Evolutionary conservation across 495 filamentous ascomycete species (phyloP), one percentile per base, ranked within the genome.

Genomic region (Sporormia fimetaria): DNA sequence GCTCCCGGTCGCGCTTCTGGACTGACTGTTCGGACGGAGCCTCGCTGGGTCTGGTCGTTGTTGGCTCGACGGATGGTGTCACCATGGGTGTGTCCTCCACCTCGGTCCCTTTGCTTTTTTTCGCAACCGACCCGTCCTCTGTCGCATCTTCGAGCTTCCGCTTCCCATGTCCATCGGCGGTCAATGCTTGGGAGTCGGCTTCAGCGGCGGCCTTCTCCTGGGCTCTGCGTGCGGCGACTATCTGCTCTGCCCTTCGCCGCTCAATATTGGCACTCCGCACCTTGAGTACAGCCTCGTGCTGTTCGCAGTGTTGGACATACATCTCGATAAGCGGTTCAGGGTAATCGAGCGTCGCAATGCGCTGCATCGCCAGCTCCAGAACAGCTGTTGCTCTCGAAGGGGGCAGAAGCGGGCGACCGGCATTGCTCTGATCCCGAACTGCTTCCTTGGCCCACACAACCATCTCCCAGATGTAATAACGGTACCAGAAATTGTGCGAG

Each of bases 401-500:
- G 22, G 63, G 69, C 12, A 59, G 63, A 52, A 47, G 40, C 9
- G 42, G 21, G 6, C 33, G 27, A 0, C 52, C 56, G n/a, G 25
- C 37, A 26, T 54, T 52, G n/a, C 44, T 26, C 15, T 42, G 35
- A 33, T 44, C 20, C 11, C 51, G 33, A 9, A 50, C 41, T 17
- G 48, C 45, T 16, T 45, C 25, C 44, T 69, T 75, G 46, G 66
- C 65, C 76, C 76, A 80, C 3, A 69, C 64, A 34, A 79, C 70
- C 67, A 95, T 76, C 59, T 94, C 90, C 84, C 85, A 98, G 27
- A 76, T 61, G 58, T 93, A 94, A 57, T 82, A 94, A 25, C 77
- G 73, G 21, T 86, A 71, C 90, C 90, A 98, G 54, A 95, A 95
- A 51, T 93, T 83, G 51, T 83, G 83, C 52, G 78, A 85, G 47